These are phyloP conservation scores for Plantago major DNA, from an alignment of 257 asterid species.

Conservation along the genomic window DNA sequence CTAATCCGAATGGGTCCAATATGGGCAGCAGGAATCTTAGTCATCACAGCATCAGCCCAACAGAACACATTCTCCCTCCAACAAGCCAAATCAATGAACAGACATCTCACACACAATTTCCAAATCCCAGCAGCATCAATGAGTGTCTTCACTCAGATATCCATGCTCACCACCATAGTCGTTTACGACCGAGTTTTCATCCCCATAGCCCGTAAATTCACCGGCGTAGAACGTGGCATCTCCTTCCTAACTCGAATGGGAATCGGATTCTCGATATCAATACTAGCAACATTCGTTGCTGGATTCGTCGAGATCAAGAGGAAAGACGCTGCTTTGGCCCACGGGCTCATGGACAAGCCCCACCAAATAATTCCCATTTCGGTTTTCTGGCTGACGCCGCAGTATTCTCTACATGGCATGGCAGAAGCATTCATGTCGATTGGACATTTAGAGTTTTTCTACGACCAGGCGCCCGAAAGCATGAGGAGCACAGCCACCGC, in stretches of 20 bases:
- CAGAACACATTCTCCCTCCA: constrained; percentile 75
- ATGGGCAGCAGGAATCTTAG: constrained; percentile 86
- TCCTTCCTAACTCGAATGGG: constrained; percentile 73
- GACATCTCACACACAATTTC: constrained; percentile 51
- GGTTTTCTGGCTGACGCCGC: constrained; percentile 68
- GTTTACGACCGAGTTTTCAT: constrained; percentile 66
- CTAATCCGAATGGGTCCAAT: constrained; percentile 86
- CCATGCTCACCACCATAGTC: constrained; percentile 61
- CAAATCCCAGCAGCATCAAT: constrained; percentile 79
- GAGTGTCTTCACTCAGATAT: constrained; percentile 57
- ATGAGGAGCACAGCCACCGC: constrained; percentile 83
- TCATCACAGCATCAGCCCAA: constrained; percentile 74
- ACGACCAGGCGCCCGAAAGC: constrained; percentile 88
- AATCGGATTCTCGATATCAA: constrained; percentile 50
- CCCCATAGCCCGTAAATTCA: constrained; percentile 50
- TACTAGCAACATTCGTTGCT: constrained; percentile 62
- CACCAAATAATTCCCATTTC: constrained; percentile 50
- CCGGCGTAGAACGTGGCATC: constrained; percentile 73
- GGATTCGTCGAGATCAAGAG: constrained; percentile 63
- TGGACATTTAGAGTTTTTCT: constrained; percentile 80
- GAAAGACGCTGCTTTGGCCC: constrained; percentile 37
- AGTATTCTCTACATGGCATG: constrained; percentile 64
- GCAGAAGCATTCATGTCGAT: constrained; percentile 89
- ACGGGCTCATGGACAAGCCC: constrained; percentile 44
- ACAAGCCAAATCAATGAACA: constrained; percentile 81